Evolutionary conservation across 345 rosid genomes (phyloP).

Genomic region (Salix caprea): DNA sequence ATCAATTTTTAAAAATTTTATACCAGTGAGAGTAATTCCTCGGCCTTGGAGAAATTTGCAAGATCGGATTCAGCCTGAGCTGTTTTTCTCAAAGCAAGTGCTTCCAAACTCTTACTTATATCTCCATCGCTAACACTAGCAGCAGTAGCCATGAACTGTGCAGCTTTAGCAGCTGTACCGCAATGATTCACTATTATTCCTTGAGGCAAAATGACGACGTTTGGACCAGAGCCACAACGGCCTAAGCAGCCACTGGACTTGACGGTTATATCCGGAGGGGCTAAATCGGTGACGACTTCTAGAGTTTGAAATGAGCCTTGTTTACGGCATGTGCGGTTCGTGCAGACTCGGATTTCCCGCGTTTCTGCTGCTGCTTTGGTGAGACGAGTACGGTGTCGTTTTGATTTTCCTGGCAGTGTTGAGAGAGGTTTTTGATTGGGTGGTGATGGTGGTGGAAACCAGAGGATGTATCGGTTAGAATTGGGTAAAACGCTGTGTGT

Average conservation of each 20-base stretch:
- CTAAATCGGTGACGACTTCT: conserved; percentile 50
- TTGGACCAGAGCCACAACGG: conserved; percentile 87
- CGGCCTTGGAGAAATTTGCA: conserved; percentile 51
- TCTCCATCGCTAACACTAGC: conserved; percentile 25
- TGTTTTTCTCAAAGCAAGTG: conserved; percentile 60
- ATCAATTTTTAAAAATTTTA: too few species aligned
- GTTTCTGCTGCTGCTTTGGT: background rate
- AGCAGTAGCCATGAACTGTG: conserved; percentile 39
- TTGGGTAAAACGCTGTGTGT: too few species aligned
- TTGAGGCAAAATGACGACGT: conserved; percentile 62
- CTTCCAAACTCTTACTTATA: conserved; percentile 37
- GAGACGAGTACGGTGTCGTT: too few species aligned
- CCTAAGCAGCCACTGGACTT: conserved; percentile 70
- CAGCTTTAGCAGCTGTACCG: conserved; percentile 64
- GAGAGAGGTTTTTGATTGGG: too few species aligned
- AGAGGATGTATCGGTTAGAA: too few species aligned
- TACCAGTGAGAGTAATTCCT: conserved; percentile 57
- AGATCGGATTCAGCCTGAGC: conserved; percentile 48
- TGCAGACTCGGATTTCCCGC: conserved; percentile 22
- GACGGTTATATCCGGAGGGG: conserved; percentile 60
- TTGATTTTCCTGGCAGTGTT: too few species aligned
- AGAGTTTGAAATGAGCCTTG: conserved; percentile 76
- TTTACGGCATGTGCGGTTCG: conserved; percentile 42
- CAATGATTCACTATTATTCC: conserved; percentile 62
- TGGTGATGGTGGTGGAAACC: too few species aligned